Conservation (phyloP, 2,329 filamentous ascomycete species). For the Fusarium devonianum region DNA sequence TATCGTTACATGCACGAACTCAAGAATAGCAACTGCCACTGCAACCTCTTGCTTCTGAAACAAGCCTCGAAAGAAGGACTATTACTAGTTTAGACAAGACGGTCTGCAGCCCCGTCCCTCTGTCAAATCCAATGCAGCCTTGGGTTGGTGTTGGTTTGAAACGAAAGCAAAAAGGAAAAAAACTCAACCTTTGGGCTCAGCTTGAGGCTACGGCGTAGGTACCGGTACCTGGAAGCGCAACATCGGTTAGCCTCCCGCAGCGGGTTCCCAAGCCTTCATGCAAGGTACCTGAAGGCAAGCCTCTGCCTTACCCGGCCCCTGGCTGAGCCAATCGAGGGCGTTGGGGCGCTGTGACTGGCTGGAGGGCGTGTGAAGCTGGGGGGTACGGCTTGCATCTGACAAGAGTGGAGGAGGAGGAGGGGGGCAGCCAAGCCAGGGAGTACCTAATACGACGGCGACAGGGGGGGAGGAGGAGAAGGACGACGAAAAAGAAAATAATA, state of each 20-base stretch:
- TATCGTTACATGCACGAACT: conserved; percentile 12
- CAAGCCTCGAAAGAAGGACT: background rate
- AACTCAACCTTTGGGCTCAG: no score
- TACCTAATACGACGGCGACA: no score
- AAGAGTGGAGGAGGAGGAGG: conserved; percentile 10
- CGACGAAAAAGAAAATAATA: background rate
- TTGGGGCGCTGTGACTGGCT: conserved; percentile 1
- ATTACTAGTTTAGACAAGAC: background rate
- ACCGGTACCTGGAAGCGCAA: conserved; percentile 11
- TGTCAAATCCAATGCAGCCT: no score
- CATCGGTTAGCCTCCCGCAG: conserved; percentile 34
- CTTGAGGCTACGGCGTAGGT: conserved; percentile 1
- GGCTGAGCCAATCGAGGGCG: conserved; percentile 15
- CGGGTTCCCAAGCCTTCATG: conserved; percentile 27
- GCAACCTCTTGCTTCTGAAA: conserved; percentile 18
- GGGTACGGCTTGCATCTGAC: background rate
- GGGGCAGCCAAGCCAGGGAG: conserved; percentile 15
- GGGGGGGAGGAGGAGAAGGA: background rate
- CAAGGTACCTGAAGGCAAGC: conserved; percentile 29
- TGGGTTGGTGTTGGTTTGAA: no score
- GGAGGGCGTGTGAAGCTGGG: conserved; percentile 22
- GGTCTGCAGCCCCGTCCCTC: no score
- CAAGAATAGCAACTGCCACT: background rate
- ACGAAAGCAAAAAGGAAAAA: no score
- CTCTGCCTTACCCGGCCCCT: conserved; percentile 24